Evolutionary conservation across 306 rosid genomes (phyloP).

Genomic region (Prunus armeniaca): DNA sequence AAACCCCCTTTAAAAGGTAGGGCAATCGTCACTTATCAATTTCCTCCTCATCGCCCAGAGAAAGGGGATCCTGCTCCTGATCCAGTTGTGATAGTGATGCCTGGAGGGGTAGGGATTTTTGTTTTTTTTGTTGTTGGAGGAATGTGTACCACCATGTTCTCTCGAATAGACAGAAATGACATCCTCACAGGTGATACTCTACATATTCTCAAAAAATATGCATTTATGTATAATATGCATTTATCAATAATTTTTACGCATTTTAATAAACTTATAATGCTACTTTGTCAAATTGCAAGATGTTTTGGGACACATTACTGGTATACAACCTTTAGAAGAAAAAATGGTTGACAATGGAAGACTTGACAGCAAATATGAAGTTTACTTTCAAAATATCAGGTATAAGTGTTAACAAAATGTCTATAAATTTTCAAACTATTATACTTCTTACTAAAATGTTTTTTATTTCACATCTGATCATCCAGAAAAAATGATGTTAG

Average conservation of each 20-base stretch:
- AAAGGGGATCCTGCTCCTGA: no score
- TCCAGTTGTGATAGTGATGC: no score
- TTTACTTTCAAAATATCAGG: slow-evolving; percentile 2
- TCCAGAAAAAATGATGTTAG: not conserved
- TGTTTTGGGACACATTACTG: not conserved
- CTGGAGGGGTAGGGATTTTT: no score
- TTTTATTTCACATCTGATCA: not conserved
- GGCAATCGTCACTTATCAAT: no score
- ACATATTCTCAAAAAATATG: not conserved
- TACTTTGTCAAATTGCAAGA: not conserved
- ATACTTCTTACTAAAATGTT: not conserved
- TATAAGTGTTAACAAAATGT: not conserved
- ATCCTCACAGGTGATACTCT: not conserved
- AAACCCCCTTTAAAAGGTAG: no score
- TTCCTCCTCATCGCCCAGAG: no score
- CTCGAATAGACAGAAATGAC: not conserved
- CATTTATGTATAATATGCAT: not conserved
- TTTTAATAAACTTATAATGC: not conserved
- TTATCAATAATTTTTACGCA: not conserved
- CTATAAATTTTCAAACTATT: not conserved
- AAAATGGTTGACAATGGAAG: not conserved
- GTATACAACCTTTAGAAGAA: not conserved
- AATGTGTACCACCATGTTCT: not conserved
- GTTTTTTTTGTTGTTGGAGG: no score
- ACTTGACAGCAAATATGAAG: slow-evolving; percentile 39